These are phyloP conservation scores for Scytalidium sp. DNA, from an alignment of 2,329 filamentous ascomycete genomes.

Conservation along the genomic window DNA sequence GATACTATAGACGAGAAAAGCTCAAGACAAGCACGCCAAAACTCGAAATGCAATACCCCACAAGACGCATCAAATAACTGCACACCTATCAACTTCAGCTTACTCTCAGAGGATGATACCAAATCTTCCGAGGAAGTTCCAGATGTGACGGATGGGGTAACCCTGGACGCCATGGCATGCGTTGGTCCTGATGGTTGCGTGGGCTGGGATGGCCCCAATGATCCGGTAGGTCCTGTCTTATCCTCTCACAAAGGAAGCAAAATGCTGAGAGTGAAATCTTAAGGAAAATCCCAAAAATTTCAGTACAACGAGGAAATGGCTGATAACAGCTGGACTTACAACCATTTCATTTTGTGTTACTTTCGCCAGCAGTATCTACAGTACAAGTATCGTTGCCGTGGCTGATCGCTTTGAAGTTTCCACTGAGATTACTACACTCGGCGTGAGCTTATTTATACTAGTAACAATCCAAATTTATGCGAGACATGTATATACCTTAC, in stretches of 20 bases:
- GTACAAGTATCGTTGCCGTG: background rate
- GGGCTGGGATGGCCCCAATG: background rate
- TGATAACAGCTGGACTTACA: slow-evolving; percentile 39
- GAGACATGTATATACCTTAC: too few relatives aligned
- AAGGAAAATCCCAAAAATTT: slow-evolving; percentile 63
- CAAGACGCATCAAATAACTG: too few relatives aligned
- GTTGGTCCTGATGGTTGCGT: background rate
- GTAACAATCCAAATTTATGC: slow-evolving; percentile 13
- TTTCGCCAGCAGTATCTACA: slow-evolving; percentile 3
- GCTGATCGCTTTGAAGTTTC: background rate
- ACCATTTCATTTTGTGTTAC: background rate
- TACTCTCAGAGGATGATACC: too few relatives aligned
- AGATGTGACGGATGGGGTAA: too few relatives aligned
- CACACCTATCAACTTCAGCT: too few relatives aligned
- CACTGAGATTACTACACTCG: background rate
- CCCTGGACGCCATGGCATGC: background rate
- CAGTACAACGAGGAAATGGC: slow-evolving; percentile 64
- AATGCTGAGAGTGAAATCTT: background rate
- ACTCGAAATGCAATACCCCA: too few relatives aligned
- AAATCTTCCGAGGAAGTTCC: background rate
- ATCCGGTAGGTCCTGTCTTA: background rate
- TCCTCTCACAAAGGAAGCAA: background rate
- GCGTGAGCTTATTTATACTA: slow-evolving; percentile 32
- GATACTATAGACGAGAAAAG: too few relatives aligned
- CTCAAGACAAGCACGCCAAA: too few relatives aligned